Conservation (phyloP, 805 yeast genomes). For the Barnettozyma botsteinii region DNA sequence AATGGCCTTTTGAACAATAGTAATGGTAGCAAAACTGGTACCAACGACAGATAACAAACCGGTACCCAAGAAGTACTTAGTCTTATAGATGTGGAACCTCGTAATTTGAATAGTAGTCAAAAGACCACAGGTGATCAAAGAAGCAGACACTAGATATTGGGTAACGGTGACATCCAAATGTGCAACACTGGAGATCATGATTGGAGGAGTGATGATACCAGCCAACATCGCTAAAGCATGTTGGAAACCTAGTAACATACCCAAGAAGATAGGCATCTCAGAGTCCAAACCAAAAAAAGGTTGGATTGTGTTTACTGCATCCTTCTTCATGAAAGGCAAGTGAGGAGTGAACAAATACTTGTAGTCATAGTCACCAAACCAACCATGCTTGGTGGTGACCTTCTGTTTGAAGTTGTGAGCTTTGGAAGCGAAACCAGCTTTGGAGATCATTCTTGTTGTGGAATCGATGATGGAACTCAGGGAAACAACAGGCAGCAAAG, state of each 20-base stretch:
- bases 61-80: constrained; percentile 78
- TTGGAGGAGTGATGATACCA: constrained; percentile 81
- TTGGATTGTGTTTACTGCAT: constrained; percentile 44
- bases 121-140: constrained; percentile 65
- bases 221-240: constrained; percentile 90
- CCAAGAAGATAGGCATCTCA: constrained; percentile 77
- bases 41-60: constrained; percentile 90
- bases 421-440: neutral
- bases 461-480: no score
- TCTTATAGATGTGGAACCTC: constrained; percentile 66
- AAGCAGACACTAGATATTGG: constrained; percentile 66
- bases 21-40: constrained; percentile 82
- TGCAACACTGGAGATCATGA: constrained; percentile 61
- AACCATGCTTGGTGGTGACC: constrained; percentile 70
- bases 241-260: constrained; percentile 76
- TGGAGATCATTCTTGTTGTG: neutral
- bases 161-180: constrained; percentile 43
- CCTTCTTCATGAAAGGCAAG: constrained; percentile 54
- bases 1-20: constrained; percentile 68
- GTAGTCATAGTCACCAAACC: constrained; percentile 86
- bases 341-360: constrained; percentile 73
- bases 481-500: no score
- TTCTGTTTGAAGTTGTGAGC: constrained; percentile 23
- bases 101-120: constrained; percentile 74
- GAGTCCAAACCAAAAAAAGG: constrained; percentile 81